Percentiles rank a stretch among this genome's conserved stretches.
Conservation (phyloP, 2,329 filamentous ascomycete genomes). For the Juglanconis oblonga region DNA sequence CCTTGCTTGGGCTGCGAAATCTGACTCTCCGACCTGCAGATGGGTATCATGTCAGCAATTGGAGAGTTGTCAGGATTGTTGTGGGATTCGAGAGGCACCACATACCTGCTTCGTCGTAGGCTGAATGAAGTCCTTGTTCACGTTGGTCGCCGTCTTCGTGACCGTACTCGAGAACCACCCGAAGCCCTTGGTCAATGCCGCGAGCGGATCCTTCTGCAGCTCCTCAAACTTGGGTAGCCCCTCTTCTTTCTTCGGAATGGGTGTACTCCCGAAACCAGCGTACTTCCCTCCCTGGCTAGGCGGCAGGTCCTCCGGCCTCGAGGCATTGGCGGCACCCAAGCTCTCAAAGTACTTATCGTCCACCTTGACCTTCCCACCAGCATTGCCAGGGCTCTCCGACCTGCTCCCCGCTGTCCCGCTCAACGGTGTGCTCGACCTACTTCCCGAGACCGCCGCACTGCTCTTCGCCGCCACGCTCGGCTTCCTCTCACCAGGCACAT, state of each 20-base stretch:
- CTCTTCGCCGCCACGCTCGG: conserved; percentile 25
- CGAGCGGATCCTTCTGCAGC: conserved; percentile 86
- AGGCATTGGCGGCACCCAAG: conserved; percentile 79
- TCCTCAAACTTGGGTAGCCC: conserved; percentile 73
- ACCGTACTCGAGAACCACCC: conserved; percentile 91
- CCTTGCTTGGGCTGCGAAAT: conserved; percentile 67
- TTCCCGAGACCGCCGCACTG: conserved; percentile 22
- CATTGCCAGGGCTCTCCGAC: conserved; percentile 33
- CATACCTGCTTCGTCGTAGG: conserved; percentile 84
- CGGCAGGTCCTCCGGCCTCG: conserved; percentile 68
- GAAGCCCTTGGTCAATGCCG: conserved; percentile 84
- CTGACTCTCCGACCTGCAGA: conserved; percentile 70
- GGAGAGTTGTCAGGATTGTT: too few relatives aligned
- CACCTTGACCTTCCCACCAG: conserved; percentile 54
- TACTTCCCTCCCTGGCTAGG: conserved; percentile 94
- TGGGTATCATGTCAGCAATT: conserved; percentile 3
- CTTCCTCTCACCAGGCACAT: conserved; percentile 70
- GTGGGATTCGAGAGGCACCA: conserved; percentile 6
- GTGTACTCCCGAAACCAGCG: conserved; percentile 80
- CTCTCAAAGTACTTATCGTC: conserved; percentile 89
- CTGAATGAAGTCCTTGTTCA: conserved; percentile 89
- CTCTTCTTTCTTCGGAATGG: conserved; percentile 45
- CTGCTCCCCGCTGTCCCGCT: conserved; percentile 38
- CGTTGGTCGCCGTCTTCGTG: conserved; percentile 83
- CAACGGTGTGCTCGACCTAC: conserved; percentile 25